Conservation (phyloP, 805 yeast species). For the Komagataella pastoris region DNA sequence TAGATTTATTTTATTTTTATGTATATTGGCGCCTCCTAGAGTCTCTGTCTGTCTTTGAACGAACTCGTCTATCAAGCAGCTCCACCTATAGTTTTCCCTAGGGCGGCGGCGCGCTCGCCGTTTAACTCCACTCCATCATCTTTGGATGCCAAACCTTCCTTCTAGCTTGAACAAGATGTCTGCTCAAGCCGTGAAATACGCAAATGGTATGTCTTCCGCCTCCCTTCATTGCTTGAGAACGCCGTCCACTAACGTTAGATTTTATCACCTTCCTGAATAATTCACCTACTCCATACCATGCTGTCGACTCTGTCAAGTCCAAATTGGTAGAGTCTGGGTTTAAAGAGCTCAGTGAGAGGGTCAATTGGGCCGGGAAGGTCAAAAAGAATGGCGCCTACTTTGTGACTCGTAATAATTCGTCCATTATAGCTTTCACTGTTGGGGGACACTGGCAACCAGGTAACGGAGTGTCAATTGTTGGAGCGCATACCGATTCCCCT, state of each 20-base stretch:
- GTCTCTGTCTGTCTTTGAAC: too few relatives aligned
- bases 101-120: neutral
- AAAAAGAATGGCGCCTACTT: slow-evolving; percentile 54
- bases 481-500: slow-evolving; percentile 96
- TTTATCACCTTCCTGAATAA: slow-evolving; percentile 68
- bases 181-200: neutral
- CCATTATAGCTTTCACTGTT: slow-evolving; percentile 76
- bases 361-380: slow-evolving; percentile 49
- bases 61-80: neutral
- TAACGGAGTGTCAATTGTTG: slow-evolving; percentile 76
- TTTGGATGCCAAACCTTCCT: neutral
- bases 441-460: slow-evolving; percentile 67
- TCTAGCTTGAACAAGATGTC: neutral
- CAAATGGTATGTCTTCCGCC: neutral
- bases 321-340: slow-evolving; percentile 53
- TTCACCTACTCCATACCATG: slow-evolving; percentile 94
- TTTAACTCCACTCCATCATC: neutral
- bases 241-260: slow-evolving; percentile 16
- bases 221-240: neutral
- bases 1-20: neutral
- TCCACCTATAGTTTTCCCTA: neutral
- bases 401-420: slow-evolving; percentile 83
- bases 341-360: slow-evolving; percentile 56
- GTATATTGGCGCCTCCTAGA: too few relatives aligned
- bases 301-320: slow-evolving; percentile 54